Base-by-base conservation (phyloP, 1,139 yeast species). In the Pichia cactophila region DNA sequence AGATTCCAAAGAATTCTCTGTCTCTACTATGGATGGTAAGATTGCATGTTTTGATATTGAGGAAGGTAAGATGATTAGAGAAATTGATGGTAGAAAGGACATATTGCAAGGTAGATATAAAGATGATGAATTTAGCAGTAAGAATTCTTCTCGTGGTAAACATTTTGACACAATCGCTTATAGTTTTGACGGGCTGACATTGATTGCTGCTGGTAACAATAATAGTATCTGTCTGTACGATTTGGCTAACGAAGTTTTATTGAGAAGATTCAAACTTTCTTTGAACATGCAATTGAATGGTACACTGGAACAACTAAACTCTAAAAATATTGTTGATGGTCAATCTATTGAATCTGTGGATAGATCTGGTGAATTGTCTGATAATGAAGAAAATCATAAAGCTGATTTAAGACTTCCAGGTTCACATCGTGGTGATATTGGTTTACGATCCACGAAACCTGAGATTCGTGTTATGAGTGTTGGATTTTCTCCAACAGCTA, bases 131-230 rank as follows among this genome's bases (percentile, higher is more conserved):
- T 90, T 92, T 61, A 74, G 84, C 2, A 77, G 95, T 26, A 78
- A 82, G 51, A 89, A 87, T 63, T 81, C 96, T 2, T 81, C 87
- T 33, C 75, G 97, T 58, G 81, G 96, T 16, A 88, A 86, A 66
- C 81, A 78, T 64, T 90, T 92, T 69, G 83, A 89, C 7, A 79
- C 94, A 2, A 75, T 92, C 40, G 75, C 83, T 55, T 92, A 87
- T 66, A 86, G 95, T 57, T 85, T 90, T 58, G 98, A 92, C 68
- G 99, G 98, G 1, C 71, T 80, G 46, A 80, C 87, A 33, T 71
- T 92, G 43, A 80, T 90, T 49, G 97, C 97, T 7, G 98, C 90
- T 33, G 98, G 99, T 53, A 86, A 86, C 66, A 86, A 90, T 62
- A 88, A 89, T 61, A 84, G 90, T 47, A 83, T 94, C 42, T 90